These are phyloP conservation scores for Epichloe gansuensis DNA, from an alignment of 2,329 filamentous ascomycete genomes.

Conservation along the genomic window DNA sequence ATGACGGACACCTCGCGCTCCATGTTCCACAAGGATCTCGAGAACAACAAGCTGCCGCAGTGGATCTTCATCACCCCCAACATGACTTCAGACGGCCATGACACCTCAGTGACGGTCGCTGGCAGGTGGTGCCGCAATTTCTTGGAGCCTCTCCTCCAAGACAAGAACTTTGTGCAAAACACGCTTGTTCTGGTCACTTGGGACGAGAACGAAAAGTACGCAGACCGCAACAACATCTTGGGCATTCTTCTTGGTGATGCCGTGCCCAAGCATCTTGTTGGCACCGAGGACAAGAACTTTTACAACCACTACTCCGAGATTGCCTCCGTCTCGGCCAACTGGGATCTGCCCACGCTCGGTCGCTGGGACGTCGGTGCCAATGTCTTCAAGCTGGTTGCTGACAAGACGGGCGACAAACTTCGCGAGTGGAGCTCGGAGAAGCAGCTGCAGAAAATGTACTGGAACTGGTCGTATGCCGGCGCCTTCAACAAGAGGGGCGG, in stretches of 20 bases:
- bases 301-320: conserved; percentile 64
- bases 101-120: conserved; percentile 56
- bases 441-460: conserved; percentile 30
- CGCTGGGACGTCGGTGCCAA: conserved; percentile 64
- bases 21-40: conserved; percentile 55
- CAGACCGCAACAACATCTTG: conserved; percentile 54
- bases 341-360: conserved; percentile 55
- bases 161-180: conserved; percentile 61
- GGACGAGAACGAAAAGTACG: conserved; percentile 65
- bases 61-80: conserved; percentile 62
- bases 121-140: conserved; percentile 57
- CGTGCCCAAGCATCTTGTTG: conserved; percentile 50
- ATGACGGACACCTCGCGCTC: conserved; percentile 29
- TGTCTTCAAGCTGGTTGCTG: conserved; percentile 49
- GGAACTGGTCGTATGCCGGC: conserved; percentile 44
- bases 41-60: conserved; percentile 53
- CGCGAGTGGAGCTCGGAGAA: conserved; percentile 24
- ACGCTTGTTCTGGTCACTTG: conserved; percentile 69
- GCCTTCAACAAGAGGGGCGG: conserved; percentile 26
- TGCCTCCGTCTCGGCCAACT: conserved; percentile 57
- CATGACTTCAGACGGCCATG: conserved; percentile 68
- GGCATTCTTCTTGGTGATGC: conserved; percentile 63
- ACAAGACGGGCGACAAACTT: conserved; percentile 44
- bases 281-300: conserved; percentile 56
- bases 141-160: conserved; percentile 55